These are phyloP conservation scores for Tripterygium wilfordii DNA, from an alignment of 177 flowering plant species.

Conservation along the genomic window DNA sequence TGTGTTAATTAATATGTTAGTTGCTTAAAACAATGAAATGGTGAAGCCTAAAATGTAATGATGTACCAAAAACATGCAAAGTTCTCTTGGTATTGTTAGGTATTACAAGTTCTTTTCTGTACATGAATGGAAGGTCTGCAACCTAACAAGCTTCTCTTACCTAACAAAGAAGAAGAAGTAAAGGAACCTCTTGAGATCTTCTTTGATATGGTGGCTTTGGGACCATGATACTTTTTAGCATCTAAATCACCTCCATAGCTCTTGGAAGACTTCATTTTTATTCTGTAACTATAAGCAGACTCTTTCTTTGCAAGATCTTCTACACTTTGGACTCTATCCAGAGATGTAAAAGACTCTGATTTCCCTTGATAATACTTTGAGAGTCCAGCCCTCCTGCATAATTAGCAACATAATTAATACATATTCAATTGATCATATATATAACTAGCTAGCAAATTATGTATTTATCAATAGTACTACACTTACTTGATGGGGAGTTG, in stretches of 20 bases:
- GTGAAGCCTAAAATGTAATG: no score
- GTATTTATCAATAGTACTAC: no score
- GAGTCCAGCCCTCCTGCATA: slow-evolving; percentile 50
- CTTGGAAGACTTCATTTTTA: slow-evolving; percentile 32
- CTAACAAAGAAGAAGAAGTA: slow-evolving; percentile 15
- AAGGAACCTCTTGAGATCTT: slow-evolving; percentile 21
- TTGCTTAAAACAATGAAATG: no score
- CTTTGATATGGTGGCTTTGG: slow-evolving; percentile 40
- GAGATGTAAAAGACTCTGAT: slow-evolving; percentile 43
- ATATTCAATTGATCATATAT: no score
- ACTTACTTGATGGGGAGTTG: slow-evolving; percentile 80
- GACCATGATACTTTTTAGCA: slow-evolving; percentile 15
- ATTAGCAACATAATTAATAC: no score
- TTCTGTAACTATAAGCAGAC: slow-evolving; percentile 6
- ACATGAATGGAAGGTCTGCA: no score
- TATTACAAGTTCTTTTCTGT: no score
- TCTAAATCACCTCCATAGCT: slow-evolving; percentile 37
- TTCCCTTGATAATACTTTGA: slow-evolving; percentile 49
- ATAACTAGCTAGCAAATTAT: no score
- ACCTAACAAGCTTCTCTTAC: no score
- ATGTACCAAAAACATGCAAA: no score
- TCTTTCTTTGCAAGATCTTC: slow-evolving; percentile 47
- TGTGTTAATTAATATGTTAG: no score
- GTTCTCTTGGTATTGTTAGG: no score
- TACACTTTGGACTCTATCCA: slow-evolving; percentile 35